Percentiles rank a stretch among this genome's conserved stretches.
Evolutionary conservation across 176 grass and related monocot species (phyloP).

Genomic region (Carex parvula): DNA sequence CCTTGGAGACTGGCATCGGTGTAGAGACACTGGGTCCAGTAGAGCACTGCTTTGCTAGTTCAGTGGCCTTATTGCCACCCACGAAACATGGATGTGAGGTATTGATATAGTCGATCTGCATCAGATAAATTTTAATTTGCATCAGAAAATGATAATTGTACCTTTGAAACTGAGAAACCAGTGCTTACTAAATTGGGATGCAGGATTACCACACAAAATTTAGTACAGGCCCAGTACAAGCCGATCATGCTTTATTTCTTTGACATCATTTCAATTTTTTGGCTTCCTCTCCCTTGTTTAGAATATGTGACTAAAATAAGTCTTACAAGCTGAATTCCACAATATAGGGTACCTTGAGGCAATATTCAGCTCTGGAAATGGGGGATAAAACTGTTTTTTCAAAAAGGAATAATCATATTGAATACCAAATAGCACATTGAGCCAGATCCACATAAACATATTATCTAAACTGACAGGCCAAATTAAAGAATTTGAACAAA

Average conservation of each 20-base stretch:
- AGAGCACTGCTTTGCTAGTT: slow-evolving; percentile 58
- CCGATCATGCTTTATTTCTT: slow-evolving; percentile 3
- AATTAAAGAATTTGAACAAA: neutral
- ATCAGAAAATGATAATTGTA: slow-evolving; percentile 26
- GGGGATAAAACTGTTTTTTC: neutral
- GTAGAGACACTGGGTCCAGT: slow-evolving; percentile 40
- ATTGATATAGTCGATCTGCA: slow-evolving; percentile 97
- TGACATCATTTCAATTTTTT: neutral
- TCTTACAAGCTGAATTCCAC: slow-evolving; percentile 7
- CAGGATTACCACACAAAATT: neutral
- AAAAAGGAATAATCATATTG: neutral
- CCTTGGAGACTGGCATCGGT: slow-evolving; percentile 46
- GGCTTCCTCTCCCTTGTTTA: slow-evolving; percentile 5
- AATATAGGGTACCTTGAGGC: neutral
- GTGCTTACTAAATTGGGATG: neutral
- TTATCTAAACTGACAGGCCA: neutral
- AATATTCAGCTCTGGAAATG: neutral
- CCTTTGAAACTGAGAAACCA: slow-evolving; percentile 19
- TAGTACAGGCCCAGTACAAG: neutral
- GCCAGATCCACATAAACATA: neutral
- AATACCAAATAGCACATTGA: neutral
- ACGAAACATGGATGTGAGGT: slow-evolving; percentile 88
- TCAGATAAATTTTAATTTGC: neutral
- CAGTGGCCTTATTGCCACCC: slow-evolving; percentile 79
- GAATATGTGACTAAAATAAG: neutral